Conservation (phyloP, 768 basidiomycete species). For the Hericium erinaceus region DNA sequence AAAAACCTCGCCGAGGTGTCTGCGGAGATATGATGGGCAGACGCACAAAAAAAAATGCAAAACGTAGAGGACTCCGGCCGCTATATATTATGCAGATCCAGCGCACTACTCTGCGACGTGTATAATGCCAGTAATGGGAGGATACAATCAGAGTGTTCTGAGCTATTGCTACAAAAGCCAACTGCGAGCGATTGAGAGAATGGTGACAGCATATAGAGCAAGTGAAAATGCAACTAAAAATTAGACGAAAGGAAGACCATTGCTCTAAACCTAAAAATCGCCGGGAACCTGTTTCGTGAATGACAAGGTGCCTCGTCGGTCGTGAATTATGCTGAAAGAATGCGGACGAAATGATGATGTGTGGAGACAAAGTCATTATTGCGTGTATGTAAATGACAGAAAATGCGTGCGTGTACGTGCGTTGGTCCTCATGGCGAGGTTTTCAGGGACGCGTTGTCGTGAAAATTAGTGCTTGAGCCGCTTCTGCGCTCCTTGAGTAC, state of each 20-base stretch:
- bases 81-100: conserved; percentile 1
- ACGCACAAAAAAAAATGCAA: no score
- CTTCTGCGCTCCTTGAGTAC: background rate
- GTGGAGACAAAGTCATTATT: background rate
- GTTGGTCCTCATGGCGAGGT: conserved; percentile 2
- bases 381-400: conserved; percentile 8
- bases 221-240: background rate
- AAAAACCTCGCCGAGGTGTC: no score
- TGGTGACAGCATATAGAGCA: background rate
- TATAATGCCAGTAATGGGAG: conserved; percentile 3
- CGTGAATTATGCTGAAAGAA: background rate
- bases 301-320: conserved; percentile 33
- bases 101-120: conserved; percentile 5
- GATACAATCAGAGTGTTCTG: conserved; percentile 1
- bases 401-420: conserved; percentile 8
- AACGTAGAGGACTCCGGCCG: no score
- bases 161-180: conserved; percentile 4
- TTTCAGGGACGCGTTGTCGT: conserved; percentile 1
- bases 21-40: no score
- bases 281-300: conserved; percentile 42
- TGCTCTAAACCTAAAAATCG: conserved; percentile 13
- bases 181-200: background rate
- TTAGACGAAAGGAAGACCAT: background rate
- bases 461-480: background rate
- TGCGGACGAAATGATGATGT: background rate